phyloP scores from a whole-genome alignment of 2,329 filamentous ascomycete species.

The Clonostachys rhizophaga region DNA sequence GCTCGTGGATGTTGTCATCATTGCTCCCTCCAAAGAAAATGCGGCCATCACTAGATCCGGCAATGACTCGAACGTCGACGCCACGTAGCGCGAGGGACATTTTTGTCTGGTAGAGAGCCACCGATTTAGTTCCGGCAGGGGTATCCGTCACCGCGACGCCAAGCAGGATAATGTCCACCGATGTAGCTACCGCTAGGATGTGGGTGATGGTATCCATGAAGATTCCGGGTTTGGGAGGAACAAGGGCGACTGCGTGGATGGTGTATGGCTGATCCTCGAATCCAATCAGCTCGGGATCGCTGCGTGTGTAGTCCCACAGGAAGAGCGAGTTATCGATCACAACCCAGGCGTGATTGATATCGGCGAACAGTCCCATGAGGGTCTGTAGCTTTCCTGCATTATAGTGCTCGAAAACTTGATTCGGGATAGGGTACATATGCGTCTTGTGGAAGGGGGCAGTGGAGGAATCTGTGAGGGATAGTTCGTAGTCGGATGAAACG shows the following conservation, averaged over 20 bases:
- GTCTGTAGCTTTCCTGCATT: constrained; percentile 83
- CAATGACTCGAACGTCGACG: constrained; percentile 72
- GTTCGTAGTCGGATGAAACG: constrained; percentile 86
- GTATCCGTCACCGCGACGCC: constrained; percentile 69
- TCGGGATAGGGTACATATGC: constrained; percentile 84
- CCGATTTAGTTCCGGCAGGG: constrained; percentile 64
- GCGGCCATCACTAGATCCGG: constrained; percentile 77
- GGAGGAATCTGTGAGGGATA: constrained; percentile 60
- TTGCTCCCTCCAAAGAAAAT: constrained; percentile 85
- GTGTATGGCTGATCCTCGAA: constrained; percentile 85
- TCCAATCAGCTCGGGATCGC: constrained; percentile 86
- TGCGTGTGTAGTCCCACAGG: constrained; percentile 93
- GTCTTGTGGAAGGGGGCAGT: constrained; percentile 90
- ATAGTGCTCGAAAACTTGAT: constrained; percentile 88
- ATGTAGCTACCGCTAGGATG: constrained; percentile 84
- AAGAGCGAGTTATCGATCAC: constrained; percentile 94
- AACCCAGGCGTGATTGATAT: constrained; percentile 93
- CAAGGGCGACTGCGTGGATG: constrained; percentile 87
- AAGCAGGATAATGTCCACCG: constrained; percentile 79
- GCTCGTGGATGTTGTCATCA: constrained; percentile 86
- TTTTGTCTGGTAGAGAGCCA: constrained; percentile 82
- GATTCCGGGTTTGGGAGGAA: constrained; percentile 79
- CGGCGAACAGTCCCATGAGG: constrained; percentile 92
- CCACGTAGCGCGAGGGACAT: constrained; percentile 78
- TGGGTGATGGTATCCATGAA: constrained; percentile 85